Conservation (phyloP, 495 filamentous ascomycete species). For the Friedmanniomyces simplex region DNA sequence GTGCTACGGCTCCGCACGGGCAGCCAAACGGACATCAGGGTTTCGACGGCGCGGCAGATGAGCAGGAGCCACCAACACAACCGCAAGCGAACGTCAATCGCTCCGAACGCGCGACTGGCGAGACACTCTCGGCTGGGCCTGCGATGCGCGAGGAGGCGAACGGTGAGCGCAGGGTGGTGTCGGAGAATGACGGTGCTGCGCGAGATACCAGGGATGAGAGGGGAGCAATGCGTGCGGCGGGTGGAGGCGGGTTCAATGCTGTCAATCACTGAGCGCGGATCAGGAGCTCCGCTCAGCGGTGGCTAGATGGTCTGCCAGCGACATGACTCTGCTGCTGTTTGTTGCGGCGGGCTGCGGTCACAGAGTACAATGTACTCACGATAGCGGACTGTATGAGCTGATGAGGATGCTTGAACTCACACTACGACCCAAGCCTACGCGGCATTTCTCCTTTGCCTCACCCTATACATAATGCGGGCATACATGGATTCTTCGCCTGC, state of each 20-base stretch:
- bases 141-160: constrained; percentile 20
- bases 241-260: constrained; percentile 23
- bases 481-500: too few relatives aligned
- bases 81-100: constrained; percentile 8
- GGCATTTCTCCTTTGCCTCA: too few relatives aligned
- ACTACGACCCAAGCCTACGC: too few relatives aligned
- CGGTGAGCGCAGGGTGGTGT: constrained; percentile 21
- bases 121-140: constrained; percentile 12
- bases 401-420: too few relatives aligned
- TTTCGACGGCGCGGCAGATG: neutral
- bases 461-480: too few relatives aligned
- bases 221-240: neutral
- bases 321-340: too few relatives aligned
- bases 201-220: neutral
- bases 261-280: constrained; percentile 16
- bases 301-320: too few relatives aligned
- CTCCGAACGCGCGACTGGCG: too few relatives aligned
- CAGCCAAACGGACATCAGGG: neutral
- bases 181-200: neutral
- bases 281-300: too few relatives aligned
- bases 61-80: neutral
- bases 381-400: too few relatives aligned
- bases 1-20: neutral
- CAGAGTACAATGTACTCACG: too few relatives aligned
- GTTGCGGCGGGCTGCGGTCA: too few relatives aligned